Conservation (phyloP, 2,329 filamentous ascomycete genomes). For the Colletotrichum lindemuthianum region DNA sequence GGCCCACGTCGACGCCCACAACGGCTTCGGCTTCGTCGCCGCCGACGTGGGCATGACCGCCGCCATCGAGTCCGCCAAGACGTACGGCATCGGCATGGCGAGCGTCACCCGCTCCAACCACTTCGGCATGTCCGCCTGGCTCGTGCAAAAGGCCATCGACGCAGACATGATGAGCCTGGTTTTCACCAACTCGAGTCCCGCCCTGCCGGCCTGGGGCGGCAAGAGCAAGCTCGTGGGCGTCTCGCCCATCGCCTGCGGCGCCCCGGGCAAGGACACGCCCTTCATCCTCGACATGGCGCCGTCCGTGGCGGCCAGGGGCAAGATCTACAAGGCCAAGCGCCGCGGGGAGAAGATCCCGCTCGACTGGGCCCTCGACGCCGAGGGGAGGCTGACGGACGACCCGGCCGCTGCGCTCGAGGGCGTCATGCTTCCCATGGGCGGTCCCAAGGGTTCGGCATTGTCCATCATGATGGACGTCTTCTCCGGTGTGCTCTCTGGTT, state of each 20-base stretch:
- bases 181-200: constrained; percentile 78
- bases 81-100: constrained; percentile 79
- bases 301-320: constrained; percentile 74
- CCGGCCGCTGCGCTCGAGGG: constrained; percentile 76
- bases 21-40: constrained; percentile 80
- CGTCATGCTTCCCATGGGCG: constrained; percentile 88
- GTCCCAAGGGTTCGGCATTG: constrained; percentile 81
- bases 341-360: constrained; percentile 75
- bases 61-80: constrained; percentile 72
- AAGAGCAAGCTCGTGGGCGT: constrained; percentile 76
- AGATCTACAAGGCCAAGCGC: constrained; percentile 76
- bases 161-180: constrained; percentile 76
- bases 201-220: constrained; percentile 77
- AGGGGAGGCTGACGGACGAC: constrained; percentile 77
- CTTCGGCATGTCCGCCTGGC: constrained; percentile 85
- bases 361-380: constrained; percentile 79
- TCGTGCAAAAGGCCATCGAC: constrained; percentile 81
- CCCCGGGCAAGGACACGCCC: constrained; percentile 68
- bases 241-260: constrained; percentile 79
- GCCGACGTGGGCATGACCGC: constrained; percentile 72
- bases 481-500: constrained; percentile 80
- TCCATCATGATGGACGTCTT: constrained; percentile 92
- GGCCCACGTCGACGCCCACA: constrained; percentile 73
- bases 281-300: constrained; percentile 85
- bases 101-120: constrained; percentile 82